phyloP scores from a whole-genome alignment of 164 flowering plant species.

The Euptelea pleiosperma region DNA sequence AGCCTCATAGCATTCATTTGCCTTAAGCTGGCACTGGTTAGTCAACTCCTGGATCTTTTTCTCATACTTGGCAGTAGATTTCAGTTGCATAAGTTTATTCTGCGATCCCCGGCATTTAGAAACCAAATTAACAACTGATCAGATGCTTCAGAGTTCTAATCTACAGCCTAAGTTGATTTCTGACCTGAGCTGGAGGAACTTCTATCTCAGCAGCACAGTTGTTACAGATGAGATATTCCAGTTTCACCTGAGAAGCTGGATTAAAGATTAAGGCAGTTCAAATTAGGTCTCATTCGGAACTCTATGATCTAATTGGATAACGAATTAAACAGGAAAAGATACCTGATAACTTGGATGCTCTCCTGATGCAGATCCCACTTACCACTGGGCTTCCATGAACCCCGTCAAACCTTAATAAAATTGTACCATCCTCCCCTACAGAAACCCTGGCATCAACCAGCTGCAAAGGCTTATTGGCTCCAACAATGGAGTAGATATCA shows the following conservation, averaged over 20 bases:
- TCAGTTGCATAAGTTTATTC: slow-evolving; percentile 44
- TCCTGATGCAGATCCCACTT: slow-evolving; percentile 72
- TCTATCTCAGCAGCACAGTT: slow-evolving; percentile 59
- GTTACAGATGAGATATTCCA: slow-evolving; percentile 43
- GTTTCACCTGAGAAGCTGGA: slow-evolving; percentile 33
- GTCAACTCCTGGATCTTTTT: slow-evolving; percentile 66
- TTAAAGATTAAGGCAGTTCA: slow-evolving; percentile 3
- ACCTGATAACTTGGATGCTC: slow-evolving; percentile 46
- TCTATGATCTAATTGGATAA: not conserved
- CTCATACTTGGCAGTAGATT: slow-evolving; percentile 57
- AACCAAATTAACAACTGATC: slow-evolving; percentile 1
- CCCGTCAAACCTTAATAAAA: slow-evolving; percentile 59
- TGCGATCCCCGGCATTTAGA: slow-evolving; percentile 24
- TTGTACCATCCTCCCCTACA: slow-evolving; percentile 43
- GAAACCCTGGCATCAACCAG: slow-evolving; percentile 51
- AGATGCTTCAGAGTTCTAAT: not conserved
- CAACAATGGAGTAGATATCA: slow-evolving; percentile 68
- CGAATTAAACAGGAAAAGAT: slow-evolving; percentile 5
- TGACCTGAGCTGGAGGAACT: slow-evolving; percentile 55
- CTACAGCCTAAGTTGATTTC: not conserved
- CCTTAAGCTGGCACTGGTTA: slow-evolving; percentile 48
- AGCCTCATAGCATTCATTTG: slow-evolving; percentile 76
- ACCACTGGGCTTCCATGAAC: slow-evolving; percentile 64
- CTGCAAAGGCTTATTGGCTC: slow-evolving; percentile 75
- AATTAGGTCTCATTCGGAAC: not conserved